Conservation (phyloP, 306 rosid genomes). For the Boehmeria nivea region DNA sequence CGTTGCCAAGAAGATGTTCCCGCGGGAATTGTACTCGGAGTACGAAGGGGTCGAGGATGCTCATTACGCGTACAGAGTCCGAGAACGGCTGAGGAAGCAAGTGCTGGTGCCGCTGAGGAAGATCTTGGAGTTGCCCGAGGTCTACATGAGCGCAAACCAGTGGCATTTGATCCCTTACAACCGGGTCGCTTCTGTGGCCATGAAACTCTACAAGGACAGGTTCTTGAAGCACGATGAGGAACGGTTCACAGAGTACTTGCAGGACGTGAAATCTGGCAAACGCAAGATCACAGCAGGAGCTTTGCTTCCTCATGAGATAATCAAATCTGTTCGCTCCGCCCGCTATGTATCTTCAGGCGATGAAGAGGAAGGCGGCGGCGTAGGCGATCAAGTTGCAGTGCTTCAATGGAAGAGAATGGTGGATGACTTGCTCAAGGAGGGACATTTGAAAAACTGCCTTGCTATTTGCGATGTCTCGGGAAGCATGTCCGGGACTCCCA, state of each 20-base stretch:
- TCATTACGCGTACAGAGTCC: conserved; percentile 56
- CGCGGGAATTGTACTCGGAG: conserved; percentile 34
- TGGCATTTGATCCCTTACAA: conserved; percentile 51
- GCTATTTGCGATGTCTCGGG: conserved; percentile 59
- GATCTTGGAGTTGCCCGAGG: conserved; percentile 64
- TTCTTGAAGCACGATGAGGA: conserved; percentile 50
- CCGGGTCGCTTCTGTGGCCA: conserved; percentile 61
- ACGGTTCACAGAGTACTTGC: conserved; percentile 40
- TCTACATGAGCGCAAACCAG: conserved; percentile 52
- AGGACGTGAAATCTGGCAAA: no score
- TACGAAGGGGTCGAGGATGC: conserved; percentile 58
- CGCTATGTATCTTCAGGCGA: no score
- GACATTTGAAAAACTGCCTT: conserved; percentile 37
- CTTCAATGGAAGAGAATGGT: background rate
- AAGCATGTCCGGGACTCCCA: conserved; percentile 39
- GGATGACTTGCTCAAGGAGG: conserved; percentile 10
- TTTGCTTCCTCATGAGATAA: conserved; percentile 55
- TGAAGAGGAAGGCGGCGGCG: no score
- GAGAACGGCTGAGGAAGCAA: conserved; percentile 63
- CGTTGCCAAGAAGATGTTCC: conserved; percentile 52
- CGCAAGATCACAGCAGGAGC: conserved; percentile 60
- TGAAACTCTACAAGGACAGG: conserved; percentile 42
- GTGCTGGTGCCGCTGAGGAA: conserved; percentile 56
- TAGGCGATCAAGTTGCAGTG: no score
- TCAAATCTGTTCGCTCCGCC: conserved; percentile 23